Base-by-base conservation (phyloP, 352 stramenopile genomes). In the Phytophthora uliginosa region DNA sequence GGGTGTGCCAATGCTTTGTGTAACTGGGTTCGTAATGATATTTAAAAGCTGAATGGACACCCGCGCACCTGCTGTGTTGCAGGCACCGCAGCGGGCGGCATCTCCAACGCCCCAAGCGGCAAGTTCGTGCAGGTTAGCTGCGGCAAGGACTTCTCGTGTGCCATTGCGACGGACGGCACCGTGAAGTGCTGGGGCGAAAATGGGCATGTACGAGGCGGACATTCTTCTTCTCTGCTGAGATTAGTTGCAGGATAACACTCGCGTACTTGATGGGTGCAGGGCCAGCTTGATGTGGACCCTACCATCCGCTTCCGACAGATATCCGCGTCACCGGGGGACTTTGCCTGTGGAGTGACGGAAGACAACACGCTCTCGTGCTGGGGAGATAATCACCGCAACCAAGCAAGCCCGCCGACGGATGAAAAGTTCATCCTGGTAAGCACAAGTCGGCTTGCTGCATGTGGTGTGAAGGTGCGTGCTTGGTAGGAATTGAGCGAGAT, bases 91-190 rank as follows among this genome's bases (percentile, higher is more conserved):
- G 61, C 71, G 18, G 71, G 76, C 5, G 75, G 80, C 47, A 64
- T 91, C 40, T 74, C 75, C 7, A 73, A 59, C 4, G 66, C 82
- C 6, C 86, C 85, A 2, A 53, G 13, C 5, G 89, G 87, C 2
- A 85, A 84, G 51, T 95, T 92, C 34, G 72, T 93, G 20, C 90
- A 97, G 78, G 87, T 97, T 10, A 94, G 77, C 40, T 93, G 86
- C 31, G 88, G 89, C 42, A 91, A 87, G 72, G 76, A 81, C 67
- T 91, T 90, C 34, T 86, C 85, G 13, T 91, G 84, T 53, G 84
- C 84, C 18, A 73, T 92, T 62, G 71, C 76, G 4, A 76, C 63
- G 17, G 84, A 93, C 20, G 89, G 84, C 13, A 51, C 47, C 4
- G 84, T 83, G 10, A 69, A 63, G 5, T 95, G 83, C 62, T 96